Evolutionary conservation across 805 yeast species (phyloP).

Genomic region (Hanseniaspora nectarophila): DNA sequence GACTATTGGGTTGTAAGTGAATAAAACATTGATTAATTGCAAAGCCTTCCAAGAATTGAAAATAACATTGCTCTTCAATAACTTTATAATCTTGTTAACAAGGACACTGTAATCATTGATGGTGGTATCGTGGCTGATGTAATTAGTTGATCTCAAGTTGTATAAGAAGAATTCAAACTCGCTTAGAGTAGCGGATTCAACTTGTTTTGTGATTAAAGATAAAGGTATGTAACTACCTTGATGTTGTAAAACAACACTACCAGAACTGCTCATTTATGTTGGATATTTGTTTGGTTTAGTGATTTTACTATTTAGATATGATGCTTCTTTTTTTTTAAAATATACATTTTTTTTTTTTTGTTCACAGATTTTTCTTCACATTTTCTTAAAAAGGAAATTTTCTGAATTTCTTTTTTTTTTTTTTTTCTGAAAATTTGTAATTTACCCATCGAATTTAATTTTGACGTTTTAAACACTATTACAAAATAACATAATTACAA

Average conservation of each 20-base stretch:
- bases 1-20: conserved; percentile 28
- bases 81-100: conserved; percentile 31
- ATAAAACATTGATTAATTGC: conserved; percentile 38
- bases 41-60: conserved; percentile 49
- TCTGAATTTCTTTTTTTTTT: too few relatives aligned
- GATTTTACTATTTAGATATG: too few relatives aligned
- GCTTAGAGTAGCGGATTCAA: conserved; percentile 23
- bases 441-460: neutral
- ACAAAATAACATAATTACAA: neutral
- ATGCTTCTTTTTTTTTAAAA: neutral
- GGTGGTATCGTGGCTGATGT: conserved; percentile 25
- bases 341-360: conserved; percentile 1
- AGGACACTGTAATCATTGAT: conserved; percentile 27
- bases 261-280: neutral
- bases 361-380: too few relatives aligned
- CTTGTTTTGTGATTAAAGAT: conserved; percentile 21
- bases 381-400: too few relatives aligned
- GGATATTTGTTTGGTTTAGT: neutral
- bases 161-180: conserved; percentile 25
- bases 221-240: conserved; percentile 19
- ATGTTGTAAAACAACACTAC: conserved; percentile 6
- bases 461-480: neutral
- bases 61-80: conserved; percentile 28
- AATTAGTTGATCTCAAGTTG: conserved; percentile 22
- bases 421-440: neutral